Percentiles rank a stretch among this genome's conserved stretches.
Conservation (phyloP, 176 grass and related monocot genomes). For the Rhynchospora breviuscula region DNA sequence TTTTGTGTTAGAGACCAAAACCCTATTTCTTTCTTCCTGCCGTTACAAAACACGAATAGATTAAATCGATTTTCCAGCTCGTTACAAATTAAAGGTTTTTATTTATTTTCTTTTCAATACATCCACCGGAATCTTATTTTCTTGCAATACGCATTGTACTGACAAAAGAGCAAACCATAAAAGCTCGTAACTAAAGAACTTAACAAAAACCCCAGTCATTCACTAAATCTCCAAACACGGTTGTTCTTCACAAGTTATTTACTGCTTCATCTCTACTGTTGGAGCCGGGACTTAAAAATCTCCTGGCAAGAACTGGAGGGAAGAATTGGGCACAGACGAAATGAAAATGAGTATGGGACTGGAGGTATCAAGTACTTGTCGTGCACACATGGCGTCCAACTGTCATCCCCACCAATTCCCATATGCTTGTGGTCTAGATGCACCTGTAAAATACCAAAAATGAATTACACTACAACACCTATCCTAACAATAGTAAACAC, state of each 20-base stretch:
- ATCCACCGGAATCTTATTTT: not conserved
- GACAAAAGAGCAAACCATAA: not conserved
- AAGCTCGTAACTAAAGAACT: not conserved
- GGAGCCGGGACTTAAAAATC: constrained; percentile 55
- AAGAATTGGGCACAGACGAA: constrained; percentile 46
- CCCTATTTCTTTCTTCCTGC: not conserved
- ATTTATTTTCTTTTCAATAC: not conserved
- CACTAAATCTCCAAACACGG: not conserved
- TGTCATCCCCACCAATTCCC: constrained; percentile 84
- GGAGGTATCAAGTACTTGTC: constrained; percentile 68
- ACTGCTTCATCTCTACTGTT: not conserved
- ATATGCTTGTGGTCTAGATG: constrained; percentile 91
- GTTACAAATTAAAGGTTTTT: not conserved
- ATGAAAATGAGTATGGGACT: constrained; percentile 51
- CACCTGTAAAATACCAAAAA: constrained; percentile 42
- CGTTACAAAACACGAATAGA: not conserved
- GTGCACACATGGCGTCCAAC: constrained; percentile 75
- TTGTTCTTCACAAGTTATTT: not conserved
- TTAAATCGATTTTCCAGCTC: not conserved
- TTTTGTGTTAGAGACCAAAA: not conserved
- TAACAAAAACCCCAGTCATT: not conserved
- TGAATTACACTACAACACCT: not conserved
- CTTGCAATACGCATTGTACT: not conserved
- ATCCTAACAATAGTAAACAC: not conserved
- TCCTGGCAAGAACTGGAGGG: constrained; percentile 61